These are phyloP conservation scores for Rutstroemia sydowiana DNA, from an alignment of 2,329 filamentous ascomycete genomes.

Conservation along the genomic window DNA sequence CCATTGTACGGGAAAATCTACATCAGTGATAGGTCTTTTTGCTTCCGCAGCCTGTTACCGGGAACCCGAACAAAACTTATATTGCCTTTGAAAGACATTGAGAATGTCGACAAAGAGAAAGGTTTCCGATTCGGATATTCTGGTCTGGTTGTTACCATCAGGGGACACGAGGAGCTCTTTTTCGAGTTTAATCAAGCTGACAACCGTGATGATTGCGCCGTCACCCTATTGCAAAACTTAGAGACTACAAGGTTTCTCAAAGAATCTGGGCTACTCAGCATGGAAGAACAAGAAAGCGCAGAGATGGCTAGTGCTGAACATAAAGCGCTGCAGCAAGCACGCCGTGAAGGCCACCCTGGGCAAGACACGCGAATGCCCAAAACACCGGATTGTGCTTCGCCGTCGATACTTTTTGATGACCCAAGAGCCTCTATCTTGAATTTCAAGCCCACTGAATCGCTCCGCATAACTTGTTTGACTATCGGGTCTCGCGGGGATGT, in stretches of 20 bases:
- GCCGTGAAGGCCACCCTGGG: constrained; percentile 44
- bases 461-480: constrained; percentile 84
- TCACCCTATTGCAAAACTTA: constrained; percentile 70
- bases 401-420: constrained; percentile 83
- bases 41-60: constrained; percentile 84
- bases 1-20: constrained; percentile 97
- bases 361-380: constrained; percentile 45
- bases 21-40: constrained; percentile 79
- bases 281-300: constrained; percentile 62
- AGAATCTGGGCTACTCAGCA: constrained; percentile 59
- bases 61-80: constrained; percentile 90
- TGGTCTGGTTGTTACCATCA: constrained; percentile 85
- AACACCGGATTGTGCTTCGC: constrained; percentile 47
- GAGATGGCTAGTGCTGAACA: constrained; percentile 75
- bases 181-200: constrained; percentile 82
- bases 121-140: constrained; percentile 89
- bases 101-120: constrained; percentile 91
- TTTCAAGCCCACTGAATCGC: constrained; percentile 74
- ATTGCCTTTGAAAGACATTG: constrained; percentile 80
- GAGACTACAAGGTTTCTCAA: constrained; percentile 65
- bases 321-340: constrained; percentile 69
- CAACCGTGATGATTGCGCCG: constrained; percentile 78
- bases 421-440: constrained; percentile 80
- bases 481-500: constrained; percentile 75
- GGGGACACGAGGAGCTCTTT: constrained; percentile 90